Base-by-base conservation (phyloP, 2,329 filamentous ascomycete species). In the Colletotrichum sp. region DNA sequence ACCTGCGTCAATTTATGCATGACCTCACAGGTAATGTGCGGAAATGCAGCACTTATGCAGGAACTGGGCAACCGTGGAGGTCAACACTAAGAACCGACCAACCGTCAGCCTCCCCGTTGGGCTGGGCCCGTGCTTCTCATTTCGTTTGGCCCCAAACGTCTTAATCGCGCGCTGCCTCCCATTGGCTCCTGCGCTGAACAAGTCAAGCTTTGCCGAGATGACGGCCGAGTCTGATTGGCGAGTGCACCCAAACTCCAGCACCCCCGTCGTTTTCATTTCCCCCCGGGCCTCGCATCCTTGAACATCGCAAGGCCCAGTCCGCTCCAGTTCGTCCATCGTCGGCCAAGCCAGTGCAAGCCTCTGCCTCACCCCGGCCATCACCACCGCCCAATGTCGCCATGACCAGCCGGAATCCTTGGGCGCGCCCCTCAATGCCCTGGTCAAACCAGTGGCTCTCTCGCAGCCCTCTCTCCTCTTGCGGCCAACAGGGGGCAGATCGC, bases 131-230 rank as follows among this genome's bases (percentile, higher is more conserved):
- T 77, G 75, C 49, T 59, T 13, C 49, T 77, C 66, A 77, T 75
- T 77, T 77, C 72, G 25, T 77, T 67, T 75, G 61, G 75, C 34
- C 49, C 44, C 39, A 55, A 67, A 67, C 70, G 71, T 32, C 72
- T 75, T 63, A 68, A 29, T 71, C 49, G 71, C 71, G 62, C 71
- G 32, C 36, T 34, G 62, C 19, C 34, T 66, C 36, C 75, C 44
- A 77, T 77, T 77, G 75, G 75, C 34, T 75, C 29, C 52, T 63
- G 55, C 13, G 15, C 16, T 13, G 66, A 59, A 67, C n/a, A 55
- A 65, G 65, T 77, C 71, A 68, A 77, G 71, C 72, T 75, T 77
- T 77, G 75, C 75, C 66, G 75, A 77, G 75, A 75, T 75, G 66
- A 71, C 16, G 66, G 61, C 72, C 66, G 52, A 62, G 66, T 75